A percentile compares a stretch with the other conserved stretches of the same genome.
These are phyloP conservation scores for Eucalyptus pumila DNA, from an alignment of 345 rosid species.

Conservation along the genomic window DNA sequence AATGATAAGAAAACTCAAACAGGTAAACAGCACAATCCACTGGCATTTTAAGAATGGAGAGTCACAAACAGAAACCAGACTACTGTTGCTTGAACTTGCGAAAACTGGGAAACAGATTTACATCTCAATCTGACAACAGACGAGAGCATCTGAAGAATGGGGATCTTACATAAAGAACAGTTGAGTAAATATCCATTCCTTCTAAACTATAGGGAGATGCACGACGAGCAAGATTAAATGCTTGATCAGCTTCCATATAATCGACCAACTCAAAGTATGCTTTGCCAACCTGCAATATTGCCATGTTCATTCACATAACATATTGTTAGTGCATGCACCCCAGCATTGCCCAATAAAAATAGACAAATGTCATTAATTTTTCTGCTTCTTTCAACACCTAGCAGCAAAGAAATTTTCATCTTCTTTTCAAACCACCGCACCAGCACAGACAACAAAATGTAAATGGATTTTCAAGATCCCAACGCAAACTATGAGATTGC, in stretches of 20 bases:
- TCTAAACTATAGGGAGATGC: slow-evolving; percentile 85
- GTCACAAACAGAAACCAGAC: not conserved
- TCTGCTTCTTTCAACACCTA: not conserved
- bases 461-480: not conserved
- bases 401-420: not conserved
- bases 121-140: not conserved
- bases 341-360: not conserved
- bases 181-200: slow-evolving; percentile 93
- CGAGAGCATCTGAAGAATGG: not conserved
- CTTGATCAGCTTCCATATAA: slow-evolving; percentile 87
- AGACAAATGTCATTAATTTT: not conserved
- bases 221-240: slow-evolving; percentile 72
- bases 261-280: slow-evolving; percentile 80
- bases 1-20: not conserved
- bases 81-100: not conserved
- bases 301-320: not conserved
- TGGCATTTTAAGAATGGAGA: not conserved
- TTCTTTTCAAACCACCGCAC: not conserved
- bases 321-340: not conserved
- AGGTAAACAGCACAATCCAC: not conserved
- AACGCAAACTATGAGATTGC: not conserved
- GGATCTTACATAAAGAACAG: slow-evolving; percentile 82
- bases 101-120: not conserved
- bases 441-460: not conserved
- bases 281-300: slow-evolving; percentile 64